A percentile compares a stretch with the other conserved stretches of the same genome.
Conservation (phyloP, 768 basidiomycete species). For the Kwoniella sp. region DNA sequence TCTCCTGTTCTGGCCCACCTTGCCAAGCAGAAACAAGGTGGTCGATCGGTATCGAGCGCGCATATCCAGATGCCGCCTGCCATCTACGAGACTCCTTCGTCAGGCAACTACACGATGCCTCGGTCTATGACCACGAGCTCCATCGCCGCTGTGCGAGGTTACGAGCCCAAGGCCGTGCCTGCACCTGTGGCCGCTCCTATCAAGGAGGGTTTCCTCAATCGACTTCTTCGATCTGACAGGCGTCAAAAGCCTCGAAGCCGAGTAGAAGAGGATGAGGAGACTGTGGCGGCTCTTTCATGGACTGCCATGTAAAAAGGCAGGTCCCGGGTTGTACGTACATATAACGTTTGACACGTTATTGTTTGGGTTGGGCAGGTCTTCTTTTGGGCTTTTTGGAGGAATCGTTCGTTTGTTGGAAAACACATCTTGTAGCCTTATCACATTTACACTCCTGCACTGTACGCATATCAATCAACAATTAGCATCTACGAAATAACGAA, state of each 20-base stretch:
- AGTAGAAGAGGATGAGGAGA: constrained; percentile 38
- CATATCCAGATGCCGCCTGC: constrained; percentile 39
- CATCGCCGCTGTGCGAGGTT: not conserved
- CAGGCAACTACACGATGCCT: constrained; percentile 30
- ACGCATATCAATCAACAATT: constrained; percentile 8
- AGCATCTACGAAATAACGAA: not conserved
- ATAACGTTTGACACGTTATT: constrained; percentile 8
- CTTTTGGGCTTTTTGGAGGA: constrained; percentile 11
- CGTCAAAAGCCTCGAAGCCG: constrained; percentile 22
- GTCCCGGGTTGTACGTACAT: not conserved
- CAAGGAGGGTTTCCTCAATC: constrained; percentile 36
- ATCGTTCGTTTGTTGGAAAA: not conserved
- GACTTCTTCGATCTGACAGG: constrained; percentile 34
- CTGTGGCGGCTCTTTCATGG: constrained; percentile 40
- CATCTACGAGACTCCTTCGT: constrained; percentile 40
- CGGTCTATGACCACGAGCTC: constrained; percentile 33
- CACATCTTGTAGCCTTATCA: constrained; percentile 5
- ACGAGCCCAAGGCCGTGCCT: constrained; percentile 1
- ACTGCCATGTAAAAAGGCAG: constrained; percentile 20
- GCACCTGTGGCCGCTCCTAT: constrained; percentile 14
- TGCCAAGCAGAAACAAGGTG: constrained; percentile 4
- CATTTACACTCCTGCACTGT: not conserved
- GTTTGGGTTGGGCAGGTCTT: not conserved
- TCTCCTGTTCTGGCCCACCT: constrained; percentile 19
- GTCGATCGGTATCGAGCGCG: constrained; percentile 31